Evolutionary conservation across 257 asterid species (phyloP).

Genomic region (Capsicum chinense): DNA sequence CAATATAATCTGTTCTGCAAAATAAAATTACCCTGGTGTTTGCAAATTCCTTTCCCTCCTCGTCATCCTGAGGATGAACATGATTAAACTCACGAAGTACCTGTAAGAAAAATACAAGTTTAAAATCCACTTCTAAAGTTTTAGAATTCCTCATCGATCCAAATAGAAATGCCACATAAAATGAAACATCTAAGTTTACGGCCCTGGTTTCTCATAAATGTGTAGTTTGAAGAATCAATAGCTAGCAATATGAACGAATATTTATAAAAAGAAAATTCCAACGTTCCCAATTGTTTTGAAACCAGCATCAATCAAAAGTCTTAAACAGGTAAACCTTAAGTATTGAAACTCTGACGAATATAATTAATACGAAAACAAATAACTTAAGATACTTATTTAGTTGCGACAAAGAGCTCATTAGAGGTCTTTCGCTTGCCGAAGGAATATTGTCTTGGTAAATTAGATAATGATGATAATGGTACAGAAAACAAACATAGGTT

Average conservation of each 20-base stretch:
- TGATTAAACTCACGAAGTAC: slow-evolving; percentile 97
- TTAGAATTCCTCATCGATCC: not conserved
- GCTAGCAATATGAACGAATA: not conserved
- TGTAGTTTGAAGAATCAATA: not conserved
- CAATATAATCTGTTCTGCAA: not conserved
- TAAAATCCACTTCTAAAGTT: not conserved
- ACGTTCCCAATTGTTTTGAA: not conserved
- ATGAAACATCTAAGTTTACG: not conserved
- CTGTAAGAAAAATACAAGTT: slow-evolving; percentile 45
- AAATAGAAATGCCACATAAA: slow-evolving; percentile 13
- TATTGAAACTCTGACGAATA: not conserved
- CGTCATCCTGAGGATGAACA: slow-evolving; percentile 95
- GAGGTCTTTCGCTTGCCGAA: slow-evolving; percentile 17
- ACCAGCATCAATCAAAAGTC: not conserved
- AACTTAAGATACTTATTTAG: not conserved
- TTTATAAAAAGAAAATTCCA: slow-evolving; percentile 5
- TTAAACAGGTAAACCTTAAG: not conserved
- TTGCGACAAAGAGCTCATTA: not conserved
- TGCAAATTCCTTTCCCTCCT: slow-evolving; percentile 94
- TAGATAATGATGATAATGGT: not conserved
- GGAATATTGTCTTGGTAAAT: not conserved
- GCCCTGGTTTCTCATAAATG: not conserved
- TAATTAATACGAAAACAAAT: not conserved
- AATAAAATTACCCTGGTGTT: slow-evolving; percentile 70
- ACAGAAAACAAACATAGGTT: not conserved